Evolutionary conservation across 1,284 basidiomycete species (phyloP), one percentile per base, ranked within the genome.

Genomic region (Ganoderma resinaceum): DNA sequence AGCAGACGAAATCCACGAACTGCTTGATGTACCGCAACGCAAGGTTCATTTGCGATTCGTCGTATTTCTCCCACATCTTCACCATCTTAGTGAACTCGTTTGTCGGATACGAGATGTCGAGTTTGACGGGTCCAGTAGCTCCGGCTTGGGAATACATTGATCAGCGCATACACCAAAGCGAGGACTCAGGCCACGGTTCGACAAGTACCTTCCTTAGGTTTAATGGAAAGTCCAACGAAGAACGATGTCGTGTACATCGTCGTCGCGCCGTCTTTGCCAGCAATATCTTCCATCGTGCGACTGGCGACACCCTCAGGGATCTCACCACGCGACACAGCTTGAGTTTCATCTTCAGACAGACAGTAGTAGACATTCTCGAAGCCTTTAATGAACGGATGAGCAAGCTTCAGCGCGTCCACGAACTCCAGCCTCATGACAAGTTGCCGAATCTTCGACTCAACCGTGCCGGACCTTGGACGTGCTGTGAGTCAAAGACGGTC

Each of bases 371-470:
- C 86, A 84, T 94, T 92, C 72, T 97, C 94, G 80, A 98, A 96
- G 33, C 96, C 96, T 79, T 96, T 97, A 79, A 95, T 89, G 81
- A 95, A 98, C 31, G 98, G 98, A 84, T 99, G 98, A 38, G 97
- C 97, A 70, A 97, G 85, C 68, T 91, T 90, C 75, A 99, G 86
- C 64, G 95, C 92, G 70, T 98, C 96, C 75, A 97, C 94, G 77
- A 93, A 93, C 85, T 99, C 98, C 67, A 99, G 90, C 83, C 97
- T 98, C 91, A 97, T 96, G 62, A 99, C 95, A 35, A 99, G 87
- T 79, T 97, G 96, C 62, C 98, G 91, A 80, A 99, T 88, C 76
- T 94, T 90, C 59, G 97, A 98, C 82, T 99, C 97, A 26, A 99
- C 98, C 31, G 96, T 79, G 35, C 79, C 78, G 33, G 77, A 76